These are phyloP conservation scores for Arachnopeziza araneosa DNA, from an alignment of 2,329 filamentous ascomycete genomes.

Conservation along the genomic window DNA sequence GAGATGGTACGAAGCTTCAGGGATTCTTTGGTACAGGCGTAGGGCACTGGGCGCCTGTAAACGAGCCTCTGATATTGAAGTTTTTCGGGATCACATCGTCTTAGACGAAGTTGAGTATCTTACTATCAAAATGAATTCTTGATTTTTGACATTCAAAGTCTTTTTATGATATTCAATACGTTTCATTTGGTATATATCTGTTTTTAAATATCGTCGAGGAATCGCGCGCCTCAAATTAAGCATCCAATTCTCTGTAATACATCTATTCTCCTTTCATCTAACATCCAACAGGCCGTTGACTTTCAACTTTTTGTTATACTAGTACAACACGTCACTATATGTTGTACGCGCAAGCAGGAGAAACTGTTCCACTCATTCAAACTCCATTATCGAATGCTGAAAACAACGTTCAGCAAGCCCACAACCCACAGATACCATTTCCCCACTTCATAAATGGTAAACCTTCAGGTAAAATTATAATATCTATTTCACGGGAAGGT, in stretches of 20 bases:
- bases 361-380: not conserved
- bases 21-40: conserved; percentile 29
- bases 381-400: not conserved
- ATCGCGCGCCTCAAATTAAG: too few species aligned
- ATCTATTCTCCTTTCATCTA: too few species aligned
- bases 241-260: too few species aligned
- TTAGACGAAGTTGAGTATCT: too few species aligned
- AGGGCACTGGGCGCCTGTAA: conserved; percentile 29
- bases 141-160: not conserved
- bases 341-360: too few species aligned
- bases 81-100: not conserved
- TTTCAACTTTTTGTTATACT: too few species aligned
- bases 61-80: conserved; percentile 1
- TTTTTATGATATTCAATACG: not conserved
- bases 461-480: not conserved
- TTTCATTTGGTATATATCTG: too few species aligned
- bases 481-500: not conserved
- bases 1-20: conserved; percentile 31
- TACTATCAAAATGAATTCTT: not conserved
- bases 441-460: not conserved
- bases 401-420: not conserved
- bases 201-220: too few species aligned
- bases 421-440: not conserved
- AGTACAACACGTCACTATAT: too few species aligned
- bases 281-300: too few species aligned